These are phyloP conservation scores for Geotrichum citri-aurantii DNA, from an alignment of 1,139 yeast species.

Conservation along the genomic window DNA sequence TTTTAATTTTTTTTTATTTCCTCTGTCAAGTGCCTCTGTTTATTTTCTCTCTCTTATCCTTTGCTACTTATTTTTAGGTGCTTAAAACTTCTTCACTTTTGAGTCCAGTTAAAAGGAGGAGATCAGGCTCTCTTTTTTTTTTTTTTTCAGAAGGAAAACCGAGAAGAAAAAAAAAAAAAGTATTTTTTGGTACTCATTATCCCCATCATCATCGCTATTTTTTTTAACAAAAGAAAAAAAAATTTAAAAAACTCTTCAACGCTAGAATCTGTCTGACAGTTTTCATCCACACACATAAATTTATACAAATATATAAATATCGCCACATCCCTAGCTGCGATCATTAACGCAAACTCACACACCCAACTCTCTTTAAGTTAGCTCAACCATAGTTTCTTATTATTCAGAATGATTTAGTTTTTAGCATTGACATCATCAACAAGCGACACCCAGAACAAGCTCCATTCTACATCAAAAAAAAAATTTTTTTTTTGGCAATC, in stretches of 20 bases:
- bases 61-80: not conserved
- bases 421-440: not conserved
- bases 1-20: not conserved
- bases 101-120: not conserved
- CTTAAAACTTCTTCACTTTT: not conserved
- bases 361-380: not conserved
- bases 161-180: not conserved
- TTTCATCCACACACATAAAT: not conserved
- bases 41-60: not conserved
- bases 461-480: not conserved
- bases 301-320: not conserved
- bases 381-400: not conserved
- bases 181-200: not conserved
- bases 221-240: not conserved
- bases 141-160: not conserved
- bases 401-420: not conserved
- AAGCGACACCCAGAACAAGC: not conserved
- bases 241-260: too few relatives aligned
- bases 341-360: not conserved
- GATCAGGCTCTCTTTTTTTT: not conserved
- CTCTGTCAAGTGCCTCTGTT: too few relatives aligned
- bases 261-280: not conserved
- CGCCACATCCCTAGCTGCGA: not conserved
- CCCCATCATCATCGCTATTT: not conserved
- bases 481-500: not conserved